Evolutionary conservation across 257 asterid species (phyloP).

Genomic region (Apocynum venetum): DNA sequence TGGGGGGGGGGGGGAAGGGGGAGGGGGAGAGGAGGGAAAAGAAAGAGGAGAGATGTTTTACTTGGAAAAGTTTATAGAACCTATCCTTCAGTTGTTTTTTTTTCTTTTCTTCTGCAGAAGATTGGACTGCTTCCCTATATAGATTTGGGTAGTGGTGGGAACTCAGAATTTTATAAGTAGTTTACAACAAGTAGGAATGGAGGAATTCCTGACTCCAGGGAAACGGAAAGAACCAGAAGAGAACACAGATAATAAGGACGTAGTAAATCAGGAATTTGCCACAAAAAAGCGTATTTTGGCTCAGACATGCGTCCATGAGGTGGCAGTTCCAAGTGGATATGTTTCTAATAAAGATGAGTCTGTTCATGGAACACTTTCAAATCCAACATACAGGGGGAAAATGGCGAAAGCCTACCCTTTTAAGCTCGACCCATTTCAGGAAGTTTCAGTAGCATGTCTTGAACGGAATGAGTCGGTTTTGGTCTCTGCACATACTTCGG

Average conservation of each 20-base stretch:
- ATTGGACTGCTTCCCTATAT: neutral
- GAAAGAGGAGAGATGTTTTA: neutral
- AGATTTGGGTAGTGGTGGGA: neutral
- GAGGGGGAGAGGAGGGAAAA: no score
- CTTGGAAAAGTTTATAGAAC: neutral
- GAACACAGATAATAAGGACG: conserved; percentile 29
- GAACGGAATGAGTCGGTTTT: conserved; percentile 85
- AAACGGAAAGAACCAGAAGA: conserved; percentile 66
- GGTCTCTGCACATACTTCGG: conserved; percentile 97
- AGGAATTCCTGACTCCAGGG: conserved; percentile 32
- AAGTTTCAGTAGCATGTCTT: conserved; percentile 80
- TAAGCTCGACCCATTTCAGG: conserved; percentile 87
- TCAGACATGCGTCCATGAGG: conserved; percentile 89
- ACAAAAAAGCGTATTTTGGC: conserved; percentile 50
- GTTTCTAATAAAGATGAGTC: conserved; percentile 50
- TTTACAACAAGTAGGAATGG: conserved; percentile 28
- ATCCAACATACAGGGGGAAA: conserved; percentile 63
- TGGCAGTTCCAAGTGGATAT: conserved; percentile 79
- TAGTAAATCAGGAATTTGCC: conserved; percentile 32
- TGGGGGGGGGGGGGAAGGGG: neutral
- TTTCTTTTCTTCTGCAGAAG: neutral
- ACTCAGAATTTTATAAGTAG: neutral
- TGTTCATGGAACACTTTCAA: conserved; percentile 69
- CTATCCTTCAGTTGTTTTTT: neutral
- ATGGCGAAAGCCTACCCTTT: conserved; percentile 75